Evolutionary conservation across 352 stramenopile genomes (phyloP).

Genomic region (Pythium sukuiense): DNA sequence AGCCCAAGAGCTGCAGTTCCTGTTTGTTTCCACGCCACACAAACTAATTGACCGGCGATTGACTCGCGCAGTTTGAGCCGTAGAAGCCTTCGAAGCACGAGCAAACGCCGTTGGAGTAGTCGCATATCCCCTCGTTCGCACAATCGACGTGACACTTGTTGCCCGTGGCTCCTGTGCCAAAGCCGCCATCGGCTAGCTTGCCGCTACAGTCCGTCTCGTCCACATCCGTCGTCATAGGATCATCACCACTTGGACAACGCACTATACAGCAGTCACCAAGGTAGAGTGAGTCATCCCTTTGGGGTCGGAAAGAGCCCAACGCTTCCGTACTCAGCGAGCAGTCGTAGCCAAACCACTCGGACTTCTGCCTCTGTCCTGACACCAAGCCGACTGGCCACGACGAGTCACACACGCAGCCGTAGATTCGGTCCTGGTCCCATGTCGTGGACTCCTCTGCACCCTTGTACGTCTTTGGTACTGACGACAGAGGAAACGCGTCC

Average conservation of each 20-base stretch:
- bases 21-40: background rate
- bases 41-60: constrained; percentile 46
- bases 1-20: background rate
- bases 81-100: constrained; percentile 75
- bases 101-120: constrained; percentile 66
- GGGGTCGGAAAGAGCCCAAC: background rate
- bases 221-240: constrained; percentile 66
- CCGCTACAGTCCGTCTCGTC: constrained; percentile 88
- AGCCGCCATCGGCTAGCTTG: constrained; percentile 39
- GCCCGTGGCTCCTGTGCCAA: constrained; percentile 35
- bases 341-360: constrained; percentile 88
- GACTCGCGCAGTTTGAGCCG: constrained; percentile 74
- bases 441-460: constrained; percentile 50
- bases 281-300: background rate
- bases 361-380: constrained; percentile 68
- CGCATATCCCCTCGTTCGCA: constrained; percentile 74
- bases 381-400: constrained; percentile 73
- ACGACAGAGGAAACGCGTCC: constrained; percentile 58
- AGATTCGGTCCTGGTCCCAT: constrained; percentile 79
- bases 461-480: constrained; percentile 47
- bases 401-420: constrained; percentile 81
- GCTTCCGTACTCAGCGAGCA: constrained; percentile 63
- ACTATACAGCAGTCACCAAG: constrained; percentile 30
- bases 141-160: constrained; percentile 81
- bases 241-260: constrained; percentile 85